Percentiles rank a stretch among this genome's conserved stretches.
These are phyloP conservation scores for Pseudozyma tsukubaensis DNA, from an alignment of 1,284 basidiomycete genomes.

Conservation along the genomic window DNA sequence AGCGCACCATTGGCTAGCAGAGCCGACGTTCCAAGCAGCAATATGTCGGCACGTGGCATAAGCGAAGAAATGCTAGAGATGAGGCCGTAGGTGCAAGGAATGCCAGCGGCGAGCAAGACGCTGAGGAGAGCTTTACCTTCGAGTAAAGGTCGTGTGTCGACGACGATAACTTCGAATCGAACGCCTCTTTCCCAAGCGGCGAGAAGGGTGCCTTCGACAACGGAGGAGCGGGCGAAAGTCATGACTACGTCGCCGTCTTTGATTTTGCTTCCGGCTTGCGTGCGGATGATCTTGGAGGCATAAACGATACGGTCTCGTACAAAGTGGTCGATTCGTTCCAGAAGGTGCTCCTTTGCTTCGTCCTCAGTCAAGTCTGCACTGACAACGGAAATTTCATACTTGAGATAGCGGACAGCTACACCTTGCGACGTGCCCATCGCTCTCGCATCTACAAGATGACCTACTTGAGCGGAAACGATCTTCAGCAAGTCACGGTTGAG, in stretches of 20 bases:
- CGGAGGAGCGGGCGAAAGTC: constrained; percentile 92
- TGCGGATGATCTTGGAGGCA: constrained; percentile 92
- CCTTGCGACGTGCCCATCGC: constrained; percentile 96
- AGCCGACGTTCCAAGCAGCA: constrained; percentile 92
- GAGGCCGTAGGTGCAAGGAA: constrained; percentile 90
- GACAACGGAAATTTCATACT: constrained; percentile 91
- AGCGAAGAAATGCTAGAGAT: constrained; percentile 87
- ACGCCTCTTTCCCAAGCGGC: constrained; percentile 75
- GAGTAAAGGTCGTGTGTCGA: constrained; percentile 92
- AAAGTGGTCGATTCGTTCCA: constrained; percentile 89
- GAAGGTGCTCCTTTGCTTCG: constrained; percentile 90
- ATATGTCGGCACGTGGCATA: constrained; percentile 81
- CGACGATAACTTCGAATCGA: constrained; percentile 87
- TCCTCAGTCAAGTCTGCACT: constrained; percentile 92
- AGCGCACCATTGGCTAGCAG: constrained; percentile 94
- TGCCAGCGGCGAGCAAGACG: constrained; percentile 78
- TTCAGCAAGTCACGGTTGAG: constrained; percentile 65
- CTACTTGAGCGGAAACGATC: constrained; percentile 77
- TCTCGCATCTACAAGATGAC: constrained; percentile 84
- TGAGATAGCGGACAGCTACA: constrained; percentile 92
- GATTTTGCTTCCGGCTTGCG: constrained; percentile 86
- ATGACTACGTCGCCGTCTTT: constrained; percentile 91
- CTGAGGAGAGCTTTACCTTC: constrained; percentile 83
- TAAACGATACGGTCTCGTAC: constrained; percentile 92
- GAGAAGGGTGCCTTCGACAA: constrained; percentile 90